These are phyloP conservation scores for Penicilliopsis zonata DNA, from an alignment of 495 filamentous ascomycete species.

Conservation along the genomic window DNA sequence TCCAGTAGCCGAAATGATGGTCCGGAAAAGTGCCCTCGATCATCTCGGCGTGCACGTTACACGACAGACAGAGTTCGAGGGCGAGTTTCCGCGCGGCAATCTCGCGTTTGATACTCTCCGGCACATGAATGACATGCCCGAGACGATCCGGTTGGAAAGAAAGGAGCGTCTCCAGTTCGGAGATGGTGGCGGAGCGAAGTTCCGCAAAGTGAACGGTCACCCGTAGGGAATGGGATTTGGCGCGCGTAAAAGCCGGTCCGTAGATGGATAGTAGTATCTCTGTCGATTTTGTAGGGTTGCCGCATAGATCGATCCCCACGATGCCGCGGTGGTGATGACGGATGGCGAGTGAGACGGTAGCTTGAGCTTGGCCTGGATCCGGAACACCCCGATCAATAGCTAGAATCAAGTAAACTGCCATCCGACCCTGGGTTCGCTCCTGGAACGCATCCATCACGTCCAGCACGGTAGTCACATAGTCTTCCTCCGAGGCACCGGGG, in stretches of 20 bases:
- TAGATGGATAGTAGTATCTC: constrained; percentile 47
- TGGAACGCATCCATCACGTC: constrained; percentile 39
- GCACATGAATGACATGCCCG: constrained; percentile 70
- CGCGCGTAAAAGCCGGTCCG: constrained; percentile 40
- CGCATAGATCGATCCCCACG: constrained; percentile 73
- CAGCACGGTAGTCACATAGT: constrained; percentile 57
- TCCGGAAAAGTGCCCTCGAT: constrained; percentile 51
- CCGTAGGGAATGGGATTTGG: constrained; percentile 39
- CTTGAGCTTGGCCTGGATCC: constrained; percentile 38
- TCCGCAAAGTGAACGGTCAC: constrained; percentile 78
- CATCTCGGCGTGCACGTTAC: constrained; percentile 71
- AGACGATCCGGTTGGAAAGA: constrained; percentile 55
- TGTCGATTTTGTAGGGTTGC: constrained; percentile 55
- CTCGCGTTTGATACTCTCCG: constrained; percentile 39
- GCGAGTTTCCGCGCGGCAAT: constrained; percentile 44
- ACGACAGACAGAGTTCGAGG: constrained; percentile 68
- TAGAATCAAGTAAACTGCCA: constrained; percentile 56
- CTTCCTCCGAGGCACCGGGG: constrained; percentile 37
- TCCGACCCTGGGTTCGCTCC: constrained; percentile 12
- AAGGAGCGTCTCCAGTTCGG: constrained; percentile 52
- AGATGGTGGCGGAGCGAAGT: constrained; percentile 32
- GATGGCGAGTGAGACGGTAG: constrained; percentile 51
- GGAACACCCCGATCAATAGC: constrained; percentile 57
- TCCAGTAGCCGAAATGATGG: constrained; percentile 68
- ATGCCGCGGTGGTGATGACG: constrained; percentile 43